Conservation (phyloP, 2,329 filamentous ascomycete genomes). For the Trichoderma sp. region DNA sequence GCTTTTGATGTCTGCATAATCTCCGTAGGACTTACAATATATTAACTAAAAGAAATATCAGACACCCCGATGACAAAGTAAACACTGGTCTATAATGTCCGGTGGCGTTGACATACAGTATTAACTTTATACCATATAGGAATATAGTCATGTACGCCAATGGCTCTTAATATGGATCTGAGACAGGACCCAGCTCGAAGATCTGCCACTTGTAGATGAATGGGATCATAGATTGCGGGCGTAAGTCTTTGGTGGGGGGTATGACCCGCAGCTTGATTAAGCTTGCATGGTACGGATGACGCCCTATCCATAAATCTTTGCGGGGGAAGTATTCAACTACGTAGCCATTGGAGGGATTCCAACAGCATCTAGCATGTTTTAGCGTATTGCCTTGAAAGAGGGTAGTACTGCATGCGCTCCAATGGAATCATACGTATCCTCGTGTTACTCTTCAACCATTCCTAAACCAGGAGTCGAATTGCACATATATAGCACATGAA, state of each 20-base stretch:
- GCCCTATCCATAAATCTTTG: background rate
- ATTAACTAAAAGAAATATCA: background rate
- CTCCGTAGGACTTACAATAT: background rate
- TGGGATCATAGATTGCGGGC: background rate
- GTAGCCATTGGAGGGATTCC: background rate
- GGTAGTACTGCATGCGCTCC: constrained; percentile 12
- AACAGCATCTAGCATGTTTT: background rate
- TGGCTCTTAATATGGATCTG: background rate
- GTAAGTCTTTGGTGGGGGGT: background rate
- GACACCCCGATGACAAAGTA: background rate
- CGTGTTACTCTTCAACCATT: background rate
- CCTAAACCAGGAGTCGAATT: background rate
- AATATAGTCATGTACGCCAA: background rate
- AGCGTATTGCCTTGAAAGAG: background rate
- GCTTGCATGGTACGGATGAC: background rate
- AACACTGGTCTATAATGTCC: background rate
- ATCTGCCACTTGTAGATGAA: background rate
- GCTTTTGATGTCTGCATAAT: background rate
- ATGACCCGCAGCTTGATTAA: background rate
- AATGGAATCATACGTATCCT: background rate
- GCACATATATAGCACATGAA: background rate
- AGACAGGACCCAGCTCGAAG: background rate
- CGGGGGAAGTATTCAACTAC: background rate
- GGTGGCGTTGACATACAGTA: too few species aligned
- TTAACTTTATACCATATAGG: background rate